Base-by-base conservation (phyloP, 495 filamentous ascomycete genomes). In the Cenococcum geophilum region DNA sequence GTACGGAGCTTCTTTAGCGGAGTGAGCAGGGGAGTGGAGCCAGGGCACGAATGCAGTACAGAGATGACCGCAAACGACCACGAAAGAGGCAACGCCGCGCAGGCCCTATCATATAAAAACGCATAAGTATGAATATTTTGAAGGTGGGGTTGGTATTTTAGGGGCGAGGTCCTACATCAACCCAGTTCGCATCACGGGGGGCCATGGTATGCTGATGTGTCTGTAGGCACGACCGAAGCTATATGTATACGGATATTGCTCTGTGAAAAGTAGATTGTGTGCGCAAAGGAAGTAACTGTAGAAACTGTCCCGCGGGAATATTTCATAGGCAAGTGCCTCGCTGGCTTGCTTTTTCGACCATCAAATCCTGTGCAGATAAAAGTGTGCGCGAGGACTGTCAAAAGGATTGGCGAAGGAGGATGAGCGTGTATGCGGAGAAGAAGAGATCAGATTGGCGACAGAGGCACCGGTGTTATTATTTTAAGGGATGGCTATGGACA, bases 51-150 rank as follows among this genome's bases (percentile, higher is more conserved):
- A 65, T 21, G 67, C 60, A 4, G 69, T 69, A 57, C 60, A 67
- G 18, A 71, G 55, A 60, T 71, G 69, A 32, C 69, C 67, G 45
- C 34, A 37, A 6, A 71, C 69, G 21, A 71, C 67, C 55, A 69
- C 64, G 32, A 71, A 69, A 1, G 69, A 67, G 21, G 69, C 69
- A 21, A 62, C 35, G 12, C 69, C 69, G 43, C 69, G 63, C 6
- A 71, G 64, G 43, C 69, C 69, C 69, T 71, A 47, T 16, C 12
- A 14, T 14, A 59, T 4, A 22, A 8, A 48, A 50, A 47, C 10
- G 25, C 23, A 55, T 63, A 23, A 60, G 58, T 40, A 25, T 1
- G 1, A 6, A 35, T 59, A 22, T 4, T 10, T 34, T 8, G 35
- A 21, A 21, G 45, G 40, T 10, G 1, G 40, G 57, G 14, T 22